Evolutionary conservation across 768 basidiomycete species (phyloP).

Genomic region (Tricholoma sp.): DNA sequence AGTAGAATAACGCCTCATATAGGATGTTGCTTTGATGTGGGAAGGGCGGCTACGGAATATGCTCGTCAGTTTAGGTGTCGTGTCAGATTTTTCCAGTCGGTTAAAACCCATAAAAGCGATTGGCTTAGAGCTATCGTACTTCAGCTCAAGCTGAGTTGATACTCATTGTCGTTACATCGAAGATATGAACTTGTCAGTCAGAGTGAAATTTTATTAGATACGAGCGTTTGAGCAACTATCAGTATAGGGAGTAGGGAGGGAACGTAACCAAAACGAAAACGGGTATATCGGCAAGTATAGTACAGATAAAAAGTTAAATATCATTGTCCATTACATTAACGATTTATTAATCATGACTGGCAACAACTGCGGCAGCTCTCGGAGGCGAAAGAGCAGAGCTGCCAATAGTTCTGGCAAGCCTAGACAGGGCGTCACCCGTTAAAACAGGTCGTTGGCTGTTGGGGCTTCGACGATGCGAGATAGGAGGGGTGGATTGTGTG

Average conservation of each 20-base stretch:
- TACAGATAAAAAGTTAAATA: slow-evolving; percentile 1
- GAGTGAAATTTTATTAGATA: slow-evolving; percentile 4
- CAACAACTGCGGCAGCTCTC: slow-evolving; percentile 16
- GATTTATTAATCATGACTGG: slow-evolving; percentile 19
- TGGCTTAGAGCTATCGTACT: slow-evolving; percentile 92
- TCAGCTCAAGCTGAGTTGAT: slow-evolving; percentile 48
- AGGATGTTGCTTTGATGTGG: slow-evolving; percentile 93
- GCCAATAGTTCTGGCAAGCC: slow-evolving; percentile 59
- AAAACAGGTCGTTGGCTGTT: slow-evolving; percentile 62
- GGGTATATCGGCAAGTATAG: slow-evolving; percentile 1
- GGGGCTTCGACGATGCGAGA: slow-evolving; percentile 30
- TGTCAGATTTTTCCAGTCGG: slow-evolving; percentile 84
- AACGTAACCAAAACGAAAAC: not conserved
- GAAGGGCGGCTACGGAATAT: slow-evolving; percentile 89
- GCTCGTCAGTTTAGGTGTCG: slow-evolving; percentile 83
- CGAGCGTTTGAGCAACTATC: not conserved
- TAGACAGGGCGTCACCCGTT: slow-evolving; percentile 66
- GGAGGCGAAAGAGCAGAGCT: slow-evolving; percentile 18
- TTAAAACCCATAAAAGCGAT: slow-evolving; percentile 85
- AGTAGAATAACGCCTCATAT: not conserved
- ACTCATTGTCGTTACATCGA: not conserved
- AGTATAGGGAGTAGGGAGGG: not conserved
- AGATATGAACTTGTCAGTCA: not conserved
- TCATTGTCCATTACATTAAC: slow-evolving; percentile 1
- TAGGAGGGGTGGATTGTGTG: slow-evolving; percentile 63